Evolutionary conservation across 116 monocot species (phyloP).

Genomic region (Papilionanthe hybrid): DNA sequence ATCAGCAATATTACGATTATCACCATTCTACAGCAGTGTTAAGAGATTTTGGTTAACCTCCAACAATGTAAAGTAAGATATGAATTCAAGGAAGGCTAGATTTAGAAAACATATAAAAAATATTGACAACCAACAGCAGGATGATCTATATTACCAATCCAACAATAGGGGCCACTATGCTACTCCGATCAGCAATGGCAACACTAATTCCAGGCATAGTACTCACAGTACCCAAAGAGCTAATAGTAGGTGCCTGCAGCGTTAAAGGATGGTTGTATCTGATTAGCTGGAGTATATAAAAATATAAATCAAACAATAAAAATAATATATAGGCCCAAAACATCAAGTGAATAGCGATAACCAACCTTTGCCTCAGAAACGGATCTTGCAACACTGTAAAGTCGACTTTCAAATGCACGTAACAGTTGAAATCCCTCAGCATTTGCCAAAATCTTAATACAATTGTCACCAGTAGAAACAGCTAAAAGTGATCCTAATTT

Average conservation of each 20-base stretch:
- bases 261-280: neutral
- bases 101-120: neutral
- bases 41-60: neutral
- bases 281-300: neutral
- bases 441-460: conserved; percentile 42
- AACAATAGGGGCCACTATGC: conserved; percentile 11
- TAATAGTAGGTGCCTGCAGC: conserved; percentile 19
- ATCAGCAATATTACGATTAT: conserved; percentile 12
- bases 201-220: conserved; percentile 20
- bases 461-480: conserved; percentile 29
- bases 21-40: conserved; percentile 18
- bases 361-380: conserved; percentile 22
- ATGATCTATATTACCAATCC: conserved; percentile 20
- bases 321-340: neutral
- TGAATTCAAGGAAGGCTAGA: neutral
- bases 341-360: neutral
- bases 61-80: conserved; percentile 10
- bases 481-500: conserved; percentile 36
- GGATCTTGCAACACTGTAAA: conserved; percentile 8
- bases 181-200: conserved; percentile 17
- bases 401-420: conserved; percentile 14
- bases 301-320: neutral
- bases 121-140: neutral
- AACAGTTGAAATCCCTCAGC: conserved; percentile 20
- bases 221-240: conserved; percentile 12